Evolutionary conservation across 306 rosid genomes (phyloP).

Genomic region (Crotalaria pallida): DNA sequence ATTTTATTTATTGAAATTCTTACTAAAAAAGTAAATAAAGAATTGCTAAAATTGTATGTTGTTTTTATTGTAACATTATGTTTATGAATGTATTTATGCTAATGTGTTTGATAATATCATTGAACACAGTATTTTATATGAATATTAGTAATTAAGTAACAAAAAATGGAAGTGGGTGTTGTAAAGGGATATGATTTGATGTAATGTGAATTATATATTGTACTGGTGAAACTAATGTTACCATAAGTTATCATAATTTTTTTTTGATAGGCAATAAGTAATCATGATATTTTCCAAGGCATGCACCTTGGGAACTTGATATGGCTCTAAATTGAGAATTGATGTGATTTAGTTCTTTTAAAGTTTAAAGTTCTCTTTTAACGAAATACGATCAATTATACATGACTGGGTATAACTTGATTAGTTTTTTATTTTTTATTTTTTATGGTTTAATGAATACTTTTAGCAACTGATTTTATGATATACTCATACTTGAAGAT

Average conservation of each 20-base stretch:
- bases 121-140: not conserved
- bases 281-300: not conserved
- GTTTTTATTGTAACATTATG: not conserved
- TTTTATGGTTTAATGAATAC: not conserved
- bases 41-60: not conserved
- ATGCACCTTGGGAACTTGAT: not conserved
- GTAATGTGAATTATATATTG: conserved; percentile 3
- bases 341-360: not conserved
- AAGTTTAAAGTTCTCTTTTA: conserved; percentile 8
- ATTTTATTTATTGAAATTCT: not conserved
- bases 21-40: not conserved
- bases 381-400: not conserved
- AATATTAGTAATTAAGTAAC: conserved; percentile 11
- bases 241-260: conserved; percentile 2
- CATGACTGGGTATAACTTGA: not conserved
- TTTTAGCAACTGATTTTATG: not conserved
- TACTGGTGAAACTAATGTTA: not conserved
- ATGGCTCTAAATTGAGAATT: conserved; percentile 16
- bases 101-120: conserved; percentile 1
- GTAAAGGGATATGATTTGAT: conserved; percentile 17
- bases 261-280: no score
- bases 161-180: conserved; percentile 7
- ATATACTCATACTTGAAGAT: conserved; percentile 13
- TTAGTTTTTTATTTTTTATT: not conserved
- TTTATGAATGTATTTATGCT: not conserved